Base-by-base conservation (phyloP, 768 basidiomycete species). In the Lactifluus piperatus region DNA sequence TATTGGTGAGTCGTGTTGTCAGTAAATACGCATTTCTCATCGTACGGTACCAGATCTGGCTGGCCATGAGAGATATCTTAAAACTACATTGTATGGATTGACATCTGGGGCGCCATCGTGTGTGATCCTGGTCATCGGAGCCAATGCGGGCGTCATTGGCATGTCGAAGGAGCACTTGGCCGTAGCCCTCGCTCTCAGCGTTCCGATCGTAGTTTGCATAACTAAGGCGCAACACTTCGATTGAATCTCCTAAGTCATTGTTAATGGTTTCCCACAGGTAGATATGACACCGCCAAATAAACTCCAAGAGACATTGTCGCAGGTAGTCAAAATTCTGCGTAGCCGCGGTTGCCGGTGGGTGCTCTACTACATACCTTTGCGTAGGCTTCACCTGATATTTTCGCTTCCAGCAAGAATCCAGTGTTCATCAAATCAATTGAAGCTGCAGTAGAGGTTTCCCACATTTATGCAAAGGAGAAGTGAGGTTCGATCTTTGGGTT, bases 111-210 rank as follows among this genome's bases (percentile, higher is more conserved):
- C 92, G 0, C 94, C 95, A 55, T 95, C 84, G 57, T 95, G 88
- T 69, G 88, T 91, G 13, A 84, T 97, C 55, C 76, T 99, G 47
- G 94, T 95, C 75, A 90, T 98, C 11, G 97, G 94, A 22, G 94
- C 85, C 8, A 98, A 99, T 69, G 95, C 97, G 2, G 91, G 91
- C 8, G 70, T 92, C 43, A 91, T 92, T 62, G 82, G 91, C 52
- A 92, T 93, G 91, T 91, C 87, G 34, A 93, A 97, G 72, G 97
- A 99, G 71, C 97, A 99, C 71, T 75, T 99, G 11, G 92, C 97
- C 1, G 94, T 98, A 60, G 85, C 95, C 3, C 77, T 99, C 1
- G 97, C 97, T 5, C 73, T 99, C 51, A 91, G 86, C 67, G 90
- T 98, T 1, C 97, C 97, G 3, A 85, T 99, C 22, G 83, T 92